phyloP scores from a whole-genome alignment of 1,284 basidiomycete species.

The Cerrena zonata region DNA sequence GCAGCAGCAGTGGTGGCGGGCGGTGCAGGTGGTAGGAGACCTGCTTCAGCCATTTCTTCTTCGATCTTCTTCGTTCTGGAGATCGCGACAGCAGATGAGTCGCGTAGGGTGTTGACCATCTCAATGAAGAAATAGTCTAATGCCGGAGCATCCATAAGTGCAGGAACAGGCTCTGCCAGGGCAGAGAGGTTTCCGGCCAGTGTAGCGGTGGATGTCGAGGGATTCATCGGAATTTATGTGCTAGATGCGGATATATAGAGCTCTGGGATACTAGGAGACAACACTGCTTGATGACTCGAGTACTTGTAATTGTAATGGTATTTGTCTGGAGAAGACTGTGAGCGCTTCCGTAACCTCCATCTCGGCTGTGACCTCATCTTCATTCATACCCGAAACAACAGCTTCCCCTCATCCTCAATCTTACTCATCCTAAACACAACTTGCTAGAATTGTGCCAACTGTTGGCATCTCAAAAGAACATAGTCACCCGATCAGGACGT shows the following conservation, averaged over 20 bases:
- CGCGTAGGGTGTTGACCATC: slow-evolving; percentile 64
- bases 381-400: background rate
- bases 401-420: background rate
- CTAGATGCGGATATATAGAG: background rate
- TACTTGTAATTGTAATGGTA: too few relatives aligned
- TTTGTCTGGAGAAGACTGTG: background rate
- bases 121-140: slow-evolving; percentile 85
- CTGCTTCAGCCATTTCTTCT: slow-evolving; percentile 69
- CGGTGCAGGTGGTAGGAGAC: slow-evolving; percentile 45
- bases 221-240: slow-evolving; percentile 12
- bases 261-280: too few relatives aligned
- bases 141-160: slow-evolving; percentile 65
- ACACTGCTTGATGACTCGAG: too few relatives aligned
- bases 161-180: slow-evolving; percentile 55
- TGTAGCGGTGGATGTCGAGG: slow-evolving; percentile 27
- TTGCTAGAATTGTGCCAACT: background rate
- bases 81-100: slow-evolving; percentile 65
- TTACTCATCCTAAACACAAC: background rate
- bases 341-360: background rate
- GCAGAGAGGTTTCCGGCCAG: slow-evolving; percentile 37
- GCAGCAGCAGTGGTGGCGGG: slow-evolving; percentile 35
- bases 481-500: too few relatives aligned
- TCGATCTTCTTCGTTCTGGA: slow-evolving; percentile 61
- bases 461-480: too few relatives aligned
- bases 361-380: too few relatives aligned